Conservation (phyloP, 352 stramenopile genomes). For the Hyphochytrium catenoides region DNA sequence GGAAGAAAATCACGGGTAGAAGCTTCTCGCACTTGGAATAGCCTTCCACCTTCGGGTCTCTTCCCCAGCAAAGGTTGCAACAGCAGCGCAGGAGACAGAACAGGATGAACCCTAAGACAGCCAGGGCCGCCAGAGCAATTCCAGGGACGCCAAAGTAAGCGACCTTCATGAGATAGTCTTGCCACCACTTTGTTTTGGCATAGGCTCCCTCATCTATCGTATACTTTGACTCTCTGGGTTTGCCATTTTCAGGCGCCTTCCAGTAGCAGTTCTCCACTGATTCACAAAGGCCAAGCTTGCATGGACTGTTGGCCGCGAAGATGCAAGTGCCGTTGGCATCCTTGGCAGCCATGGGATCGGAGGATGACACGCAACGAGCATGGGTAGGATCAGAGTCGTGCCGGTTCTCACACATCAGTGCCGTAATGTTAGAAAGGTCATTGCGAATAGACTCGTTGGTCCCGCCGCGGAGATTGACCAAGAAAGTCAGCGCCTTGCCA, state of each 20-base stretch:
- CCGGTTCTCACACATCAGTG: too few relatives aligned
- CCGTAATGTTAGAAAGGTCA: too few relatives aligned
- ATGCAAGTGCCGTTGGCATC: conserved; percentile 15
- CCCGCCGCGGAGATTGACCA: too few relatives aligned
- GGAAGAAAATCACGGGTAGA: conserved; percentile 26
- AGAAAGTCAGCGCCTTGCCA: too few relatives aligned
- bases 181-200: conserved; percentile 6
- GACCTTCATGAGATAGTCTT: conserved; percentile 18
- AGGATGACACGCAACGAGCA: too few relatives aligned
- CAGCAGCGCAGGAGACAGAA: conserved; percentile 44
- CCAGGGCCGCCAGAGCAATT: conserved; percentile 24
- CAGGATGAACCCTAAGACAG: conserved; percentile 32
- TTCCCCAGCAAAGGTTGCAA: conserved; percentile 36
- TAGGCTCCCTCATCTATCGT: conserved; percentile 13
- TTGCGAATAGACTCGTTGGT: too few relatives aligned
- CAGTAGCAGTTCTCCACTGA: conserved; percentile 40
- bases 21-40: conserved; percentile 44
- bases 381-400: too few relatives aligned
- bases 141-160: conserved; percentile 25
- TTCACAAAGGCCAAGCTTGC: conserved; percentile 18
- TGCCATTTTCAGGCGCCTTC: conserved; percentile 13
- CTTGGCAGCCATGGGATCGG: too few relatives aligned
- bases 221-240: conserved; percentile 13
- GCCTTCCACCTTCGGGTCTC: conserved; percentile 21
- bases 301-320: conserved; percentile 6